Evolutionary conservation across 1,139 yeast species (phyloP), one percentile per base, ranked within the genome.

Genomic region (Kazachstania sp.): DNA sequence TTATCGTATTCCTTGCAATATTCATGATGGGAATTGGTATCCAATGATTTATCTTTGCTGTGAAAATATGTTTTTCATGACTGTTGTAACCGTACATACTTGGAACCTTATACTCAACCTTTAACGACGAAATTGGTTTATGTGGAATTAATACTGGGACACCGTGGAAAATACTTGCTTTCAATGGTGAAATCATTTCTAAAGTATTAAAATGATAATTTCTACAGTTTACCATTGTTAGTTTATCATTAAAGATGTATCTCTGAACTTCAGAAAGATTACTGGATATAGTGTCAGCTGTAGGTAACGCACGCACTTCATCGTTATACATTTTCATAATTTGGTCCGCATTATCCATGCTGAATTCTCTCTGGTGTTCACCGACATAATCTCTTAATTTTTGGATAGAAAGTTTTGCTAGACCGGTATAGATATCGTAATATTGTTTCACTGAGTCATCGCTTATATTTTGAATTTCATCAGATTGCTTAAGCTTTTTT

Each of bases 151-250:
- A 68, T 0, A 78, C 75, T 30, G 60, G 55, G 2, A 65, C 72
- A 5, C 85, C 84, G 58, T 79, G 85, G 56, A 75, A 79, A 20
- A 66, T 54, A 0, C 81, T 73, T 13, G 69, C 64, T 5, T 60
- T 55, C 54, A 79, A 63, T 1, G 79, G 79, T 2, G 63, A 54
- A 18, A 79, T 54, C 49, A 77, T 78, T 4, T 68, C 66, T 13
- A 73, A 54, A 1, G 65, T 58, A 52, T 69, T 73, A 51, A 71
- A 77, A 57, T 80, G 84, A 47, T 71, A 61, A 58, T 79, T 76
- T 51, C 78, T 72, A 58, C 85, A 79, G 54, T 77, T 77, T 54
- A 65, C 71, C 9, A 77, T 51, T 32, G 61, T 51, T 18, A 61
- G 43, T 28, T 53, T 51, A 31, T 56, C 54, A 45, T 61, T 56